These are phyloP conservation scores for Candida nitratophila DNA, from an alignment of 805 yeast genomes.

Conservation along the genomic window DNA sequence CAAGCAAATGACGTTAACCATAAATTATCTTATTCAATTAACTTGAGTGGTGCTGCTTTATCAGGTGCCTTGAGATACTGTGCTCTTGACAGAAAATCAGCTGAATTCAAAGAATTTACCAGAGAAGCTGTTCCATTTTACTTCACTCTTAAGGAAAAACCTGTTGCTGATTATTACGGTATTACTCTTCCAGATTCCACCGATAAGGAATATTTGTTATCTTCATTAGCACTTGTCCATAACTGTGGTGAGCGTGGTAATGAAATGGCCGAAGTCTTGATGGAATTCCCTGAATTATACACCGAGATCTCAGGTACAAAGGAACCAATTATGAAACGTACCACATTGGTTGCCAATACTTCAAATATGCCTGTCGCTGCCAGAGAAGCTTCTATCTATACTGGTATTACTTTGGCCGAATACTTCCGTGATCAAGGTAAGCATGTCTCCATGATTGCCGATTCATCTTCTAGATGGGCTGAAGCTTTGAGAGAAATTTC, in stretches of 20 bases:
- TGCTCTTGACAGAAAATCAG: slow-evolving; percentile 15
- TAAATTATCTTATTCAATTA: slow-evolving; percentile 11
- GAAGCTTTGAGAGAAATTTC: slow-evolving; percentile 99
- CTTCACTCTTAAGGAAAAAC: slow-evolving; percentile 23
- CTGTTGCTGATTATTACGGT: slow-evolving; percentile 34
- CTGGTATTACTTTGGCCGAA: slow-evolving; percentile 98
- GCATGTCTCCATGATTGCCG: slow-evolving; percentile 98
- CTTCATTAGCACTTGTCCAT: neutral
- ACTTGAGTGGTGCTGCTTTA: slow-evolving; percentile 20
- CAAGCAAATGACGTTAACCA: slow-evolving; percentile 14
- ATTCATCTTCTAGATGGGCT: slow-evolving; percentile 99
- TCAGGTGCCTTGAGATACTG: slow-evolving; percentile 20
- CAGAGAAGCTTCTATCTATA: slow-evolving; percentile 98
- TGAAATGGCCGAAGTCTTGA: slow-evolving; percentile 98
- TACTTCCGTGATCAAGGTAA: slow-evolving; percentile 99
- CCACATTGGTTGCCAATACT: slow-evolving; percentile 96
- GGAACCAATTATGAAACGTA: slow-evolving; percentile 99
- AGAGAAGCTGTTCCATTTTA: slow-evolving; percentile 20
- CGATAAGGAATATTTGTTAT: slow-evolving; percentile 32
- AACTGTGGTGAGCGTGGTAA: slow-evolving; percentile 85
- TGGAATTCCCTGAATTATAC: slow-evolving; percentile 98
- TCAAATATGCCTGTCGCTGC: slow-evolving; percentile 99
- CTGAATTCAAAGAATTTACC: slow-evolving; percentile 7
- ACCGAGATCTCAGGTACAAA: slow-evolving; percentile 88
- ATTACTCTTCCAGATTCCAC: slow-evolving; percentile 31